phyloP scores from a whole-genome alignment of 768 basidiomycete genomes.

The Phylloporus scabripes region DNA sequence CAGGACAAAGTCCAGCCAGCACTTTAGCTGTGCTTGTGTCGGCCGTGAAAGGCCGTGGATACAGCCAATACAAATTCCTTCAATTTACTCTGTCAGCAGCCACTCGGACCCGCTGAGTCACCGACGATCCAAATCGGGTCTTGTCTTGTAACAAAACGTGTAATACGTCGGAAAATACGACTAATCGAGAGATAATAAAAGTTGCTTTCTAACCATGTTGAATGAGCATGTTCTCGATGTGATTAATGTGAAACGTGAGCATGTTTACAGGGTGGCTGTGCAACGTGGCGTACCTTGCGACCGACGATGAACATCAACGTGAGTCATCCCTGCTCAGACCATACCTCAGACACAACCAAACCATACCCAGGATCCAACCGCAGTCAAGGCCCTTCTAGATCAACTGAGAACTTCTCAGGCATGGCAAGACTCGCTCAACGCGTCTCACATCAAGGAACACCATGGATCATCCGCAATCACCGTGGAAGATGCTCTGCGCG shows the following conservation, averaged over 20 bases:
- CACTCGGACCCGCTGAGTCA: background rate
- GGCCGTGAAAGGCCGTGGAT: too few relatives aligned
- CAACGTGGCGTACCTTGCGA: background rate
- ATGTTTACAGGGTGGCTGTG: background rate
- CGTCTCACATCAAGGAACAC: constrained; percentile 7
- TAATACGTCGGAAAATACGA: background rate
- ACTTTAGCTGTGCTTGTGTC: too few relatives aligned
- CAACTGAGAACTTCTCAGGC: constrained; percentile 61
- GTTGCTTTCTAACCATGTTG: too few relatives aligned
- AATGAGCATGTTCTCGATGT: too few relatives aligned
- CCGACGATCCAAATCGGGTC: background rate
- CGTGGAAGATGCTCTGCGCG: constrained; percentile 3
- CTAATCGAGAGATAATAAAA: too few relatives aligned
- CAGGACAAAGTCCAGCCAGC: background rate
- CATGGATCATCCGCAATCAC: constrained; percentile 6
- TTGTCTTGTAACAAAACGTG: background rate
- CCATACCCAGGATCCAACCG: constrained; percentile 52
- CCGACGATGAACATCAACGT: constrained; percentile 49
- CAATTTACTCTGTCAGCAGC: background rate
- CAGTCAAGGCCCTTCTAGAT: constrained; percentile 66
- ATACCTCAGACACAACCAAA: background rate
- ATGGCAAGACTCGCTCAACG: constrained; percentile 49
- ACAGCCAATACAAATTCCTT: too few relatives aligned
- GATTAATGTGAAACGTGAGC: too few relatives aligned
- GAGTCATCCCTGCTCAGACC: constrained; percentile 9